These are phyloP conservation scores for Suhomyces canberraensis DNA, from an alignment of 805 yeast genomes.

Conservation along the genomic window DNA sequence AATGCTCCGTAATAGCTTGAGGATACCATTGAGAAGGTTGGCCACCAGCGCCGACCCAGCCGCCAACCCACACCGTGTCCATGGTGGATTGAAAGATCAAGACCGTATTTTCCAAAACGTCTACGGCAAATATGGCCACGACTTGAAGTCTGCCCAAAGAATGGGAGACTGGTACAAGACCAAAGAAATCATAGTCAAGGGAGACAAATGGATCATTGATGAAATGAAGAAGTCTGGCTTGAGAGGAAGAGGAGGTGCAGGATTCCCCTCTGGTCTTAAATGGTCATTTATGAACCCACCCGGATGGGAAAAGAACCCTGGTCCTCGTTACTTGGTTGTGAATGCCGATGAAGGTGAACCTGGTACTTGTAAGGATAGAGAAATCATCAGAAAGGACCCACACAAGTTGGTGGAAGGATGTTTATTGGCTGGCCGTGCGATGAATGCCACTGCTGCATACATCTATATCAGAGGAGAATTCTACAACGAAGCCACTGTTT, in stretches of 20 bases:
- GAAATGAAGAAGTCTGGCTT: constrained; percentile 82
- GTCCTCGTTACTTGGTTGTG: constrained; percentile 86
- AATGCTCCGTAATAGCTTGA: constrained; percentile 36
- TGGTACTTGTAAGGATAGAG: constrained; percentile 91
- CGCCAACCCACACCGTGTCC: constrained; percentile 48
- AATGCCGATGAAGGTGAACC: constrained; percentile 96
- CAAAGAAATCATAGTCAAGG: constrained; percentile 77
- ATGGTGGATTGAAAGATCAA: constrained; percentile 77
- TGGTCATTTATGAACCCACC: constrained; percentile 97
- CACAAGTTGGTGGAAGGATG: constrained; percentile 93
- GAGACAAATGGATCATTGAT: constrained; percentile 87
- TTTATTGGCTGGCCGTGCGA: constrained; percentile 81
- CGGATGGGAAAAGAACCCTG: constrained; percentile 86
- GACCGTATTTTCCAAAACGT: constrained; percentile 87
- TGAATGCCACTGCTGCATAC: constrained; percentile 92
- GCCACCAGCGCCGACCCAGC: constrained; percentile 49
- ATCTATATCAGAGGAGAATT: constrained; percentile 90
- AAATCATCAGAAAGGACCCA: constrained; percentile 86
- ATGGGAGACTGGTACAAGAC: constrained; percentile 94
- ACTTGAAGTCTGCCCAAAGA: constrained; percentile 66
- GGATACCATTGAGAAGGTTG: constrained; percentile 29
- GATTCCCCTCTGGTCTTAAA: constrained; percentile 86
- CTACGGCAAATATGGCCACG: constrained; percentile 71
- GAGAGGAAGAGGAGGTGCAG: constrained; percentile 93
- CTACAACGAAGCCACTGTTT: constrained; percentile 70